These are phyloP conservation scores for Candida glucosophila DNA, from an alignment of 1,139 yeast genomes.

Conservation along the genomic window DNA sequence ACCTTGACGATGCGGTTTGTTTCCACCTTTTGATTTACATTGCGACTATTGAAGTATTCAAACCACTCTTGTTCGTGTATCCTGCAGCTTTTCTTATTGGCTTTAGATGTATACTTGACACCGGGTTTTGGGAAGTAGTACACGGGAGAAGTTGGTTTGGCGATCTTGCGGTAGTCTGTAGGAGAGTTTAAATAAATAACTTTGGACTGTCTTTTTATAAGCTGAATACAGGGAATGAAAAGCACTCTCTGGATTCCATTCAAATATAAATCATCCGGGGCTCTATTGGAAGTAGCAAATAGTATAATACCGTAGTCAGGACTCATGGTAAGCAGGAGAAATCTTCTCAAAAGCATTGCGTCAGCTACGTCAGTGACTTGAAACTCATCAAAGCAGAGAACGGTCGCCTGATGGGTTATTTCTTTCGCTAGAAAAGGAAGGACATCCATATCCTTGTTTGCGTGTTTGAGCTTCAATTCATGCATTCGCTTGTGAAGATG, in stretches of 20 bases:
- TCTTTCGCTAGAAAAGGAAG: slow-evolving; percentile 81
- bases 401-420: slow-evolving; percentile 65
- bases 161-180: slow-evolving; percentile 85
- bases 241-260: slow-evolving; percentile 91
- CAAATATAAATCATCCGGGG: slow-evolving; percentile 85
- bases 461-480: slow-evolving; percentile 53
- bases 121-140: slow-evolving; percentile 71
- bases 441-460: slow-evolving; percentile 63
- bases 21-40: slow-evolving; percentile 20
- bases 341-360: slow-evolving; percentile 85
- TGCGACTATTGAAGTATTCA: slow-evolving; percentile 57
- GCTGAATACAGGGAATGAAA: slow-evolving; percentile 84
- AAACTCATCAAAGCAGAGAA: slow-evolving; percentile 90
- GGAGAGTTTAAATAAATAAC: slow-evolving; percentile 83
- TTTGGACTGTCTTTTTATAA: slow-evolving; percentile 62
- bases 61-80: slow-evolving; percentile 74
- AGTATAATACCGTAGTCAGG: slow-evolving; percentile 74
- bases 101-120: slow-evolving; percentile 44
- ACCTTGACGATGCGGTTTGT: slow-evolving; percentile 42
- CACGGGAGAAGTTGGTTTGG: slow-evolving; percentile 74
- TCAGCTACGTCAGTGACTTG: slow-evolving; percentile 97
- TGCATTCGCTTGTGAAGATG: slow-evolving; percentile 82
- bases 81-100: slow-evolving; percentile 40
- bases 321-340: slow-evolving; percentile 52
- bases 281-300: slow-evolving; percentile 91